phyloP scores from a whole-genome alignment of 225 moss, liverwort and hornwort genomes.

The Lunularia cruciata region DNA sequence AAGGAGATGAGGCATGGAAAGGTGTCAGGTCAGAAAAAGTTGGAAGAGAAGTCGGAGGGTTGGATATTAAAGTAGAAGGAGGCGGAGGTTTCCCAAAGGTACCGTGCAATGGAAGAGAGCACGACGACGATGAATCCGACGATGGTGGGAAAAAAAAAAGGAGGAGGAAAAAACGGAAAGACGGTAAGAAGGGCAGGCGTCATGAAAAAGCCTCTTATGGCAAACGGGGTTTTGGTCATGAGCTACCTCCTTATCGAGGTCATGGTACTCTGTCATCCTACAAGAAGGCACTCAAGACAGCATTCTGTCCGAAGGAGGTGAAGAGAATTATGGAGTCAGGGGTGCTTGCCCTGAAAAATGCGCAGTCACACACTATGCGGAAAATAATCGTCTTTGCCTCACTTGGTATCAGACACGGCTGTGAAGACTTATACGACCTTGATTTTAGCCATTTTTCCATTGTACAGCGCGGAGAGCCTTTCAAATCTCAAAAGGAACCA shows the following conservation, averaged over 20 bases:
- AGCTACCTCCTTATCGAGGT: slow-evolving; percentile 57
- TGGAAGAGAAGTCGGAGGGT: not conserved
- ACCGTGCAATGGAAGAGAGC: slow-evolving; percentile 42
- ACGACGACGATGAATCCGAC: slow-evolving; percentile 63
- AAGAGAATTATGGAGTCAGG: slow-evolving; percentile 82
- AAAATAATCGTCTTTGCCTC: slow-evolving; percentile 88
- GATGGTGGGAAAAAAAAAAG: slow-evolving; percentile 43
- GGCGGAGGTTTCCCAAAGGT: not conserved
- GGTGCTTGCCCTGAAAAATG: slow-evolving; percentile 71
- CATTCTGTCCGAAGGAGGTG: slow-evolving; percentile 74
- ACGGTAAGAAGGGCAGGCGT: slow-evolving; percentile 53
- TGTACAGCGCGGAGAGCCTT: slow-evolving; percentile 58
- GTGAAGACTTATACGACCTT: slow-evolving; percentile 89
- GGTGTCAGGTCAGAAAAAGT: not conserved
- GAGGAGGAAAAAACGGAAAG: slow-evolving; percentile 43
- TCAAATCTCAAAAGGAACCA: slow-evolving; percentile 71
- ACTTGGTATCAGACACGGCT: slow-evolving; percentile 81
- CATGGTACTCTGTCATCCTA: slow-evolving; percentile 60
- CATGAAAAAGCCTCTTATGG: slow-evolving; percentile 53
- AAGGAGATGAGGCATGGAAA: slow-evolving; percentile 23
- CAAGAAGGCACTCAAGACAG: slow-evolving; percentile 75
- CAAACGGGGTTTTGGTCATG: slow-evolving; percentile 63
- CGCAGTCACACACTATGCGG: slow-evolving; percentile 90
- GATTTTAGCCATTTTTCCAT: slow-evolving; percentile 75
- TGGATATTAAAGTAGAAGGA: slow-evolving; percentile 14